Evolutionary conservation across 805 yeast genomes (phyloP).

Genomic region (Wickerhamomyces queroliae): DNA sequence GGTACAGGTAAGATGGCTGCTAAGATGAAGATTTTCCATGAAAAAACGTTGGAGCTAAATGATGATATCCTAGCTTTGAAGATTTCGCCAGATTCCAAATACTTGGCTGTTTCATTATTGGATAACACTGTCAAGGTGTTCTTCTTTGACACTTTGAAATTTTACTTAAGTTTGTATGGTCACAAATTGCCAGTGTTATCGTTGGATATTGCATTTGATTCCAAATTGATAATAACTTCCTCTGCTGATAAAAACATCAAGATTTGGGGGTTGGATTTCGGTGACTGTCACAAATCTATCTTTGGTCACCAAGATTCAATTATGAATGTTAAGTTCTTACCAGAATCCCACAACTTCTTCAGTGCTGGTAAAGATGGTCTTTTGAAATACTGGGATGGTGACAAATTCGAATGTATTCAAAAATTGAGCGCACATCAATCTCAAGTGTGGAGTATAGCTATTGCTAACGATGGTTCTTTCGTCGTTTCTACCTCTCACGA

Average conservation of each 20-base stretch:
- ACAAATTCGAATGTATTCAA: constrained; percentile 90
- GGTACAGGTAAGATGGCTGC: constrained; percentile 54
- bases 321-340: constrained; percentile 80
- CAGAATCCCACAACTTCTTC: constrained; percentile 84
- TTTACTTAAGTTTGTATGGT: constrained; percentile 86
- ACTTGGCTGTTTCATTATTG: constrained; percentile 75
- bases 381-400: constrained; percentile 98
- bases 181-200: constrained; percentile 94
- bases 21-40: constrained; percentile 58
- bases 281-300: constrained; percentile 95
- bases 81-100: constrained; percentile 74
- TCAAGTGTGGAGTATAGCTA: constrained; percentile 91
- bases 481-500: constrained; percentile 88
- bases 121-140: constrained; percentile 96
- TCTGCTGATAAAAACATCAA: constrained; percentile 97
- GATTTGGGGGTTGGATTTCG: constrained; percentile 98
- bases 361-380: constrained; percentile 85
- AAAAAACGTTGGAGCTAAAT: constrained; percentile 74
- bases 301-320: constrained; percentile 97
- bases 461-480: constrained; percentile 64
- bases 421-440: constrained; percentile 81
- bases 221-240: constrained; percentile 82
- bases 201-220: constrained; percentile 84
- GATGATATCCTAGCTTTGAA: constrained; percentile 82
- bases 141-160: constrained; percentile 79